These are phyloP conservation scores for Marchantia paleacea DNA, from an alignment of 225 moss, liverwort and hornwort genomes.

Conservation along the genomic window DNA sequence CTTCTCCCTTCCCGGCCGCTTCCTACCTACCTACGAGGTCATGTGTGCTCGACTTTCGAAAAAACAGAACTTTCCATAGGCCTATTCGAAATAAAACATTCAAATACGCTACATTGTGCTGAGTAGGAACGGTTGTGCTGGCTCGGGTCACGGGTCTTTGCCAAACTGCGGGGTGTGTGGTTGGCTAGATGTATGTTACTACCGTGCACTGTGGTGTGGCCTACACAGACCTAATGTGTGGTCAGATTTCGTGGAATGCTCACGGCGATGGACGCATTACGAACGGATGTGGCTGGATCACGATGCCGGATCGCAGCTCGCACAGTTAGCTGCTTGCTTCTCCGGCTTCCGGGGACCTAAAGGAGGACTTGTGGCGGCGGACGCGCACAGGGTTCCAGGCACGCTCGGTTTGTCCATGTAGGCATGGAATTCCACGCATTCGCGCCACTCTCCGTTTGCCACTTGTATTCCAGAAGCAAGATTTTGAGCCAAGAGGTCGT, in stretches of 20 bases:
- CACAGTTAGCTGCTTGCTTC: neutral
- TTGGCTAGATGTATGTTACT: neutral
- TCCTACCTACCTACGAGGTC: neutral
- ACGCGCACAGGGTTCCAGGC: neutral
- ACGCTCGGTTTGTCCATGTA: neutral
- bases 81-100: neutral
- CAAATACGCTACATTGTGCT: neutral
- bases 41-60: neutral
- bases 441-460: neutral
- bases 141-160: neutral
- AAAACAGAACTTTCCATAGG: neutral
- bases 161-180: too few relatives aligned
- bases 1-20: neutral
- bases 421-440: neutral
- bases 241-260: neutral
- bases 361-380: neutral
- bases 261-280: neutral
- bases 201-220: neutral
- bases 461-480: neutral
- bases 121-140: neutral
- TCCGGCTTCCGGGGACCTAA: neutral
- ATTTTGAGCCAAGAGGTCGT: neutral
- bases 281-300: neutral
- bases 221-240: neutral
- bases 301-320: neutral